phyloP scores from a whole-genome alignment of 2,329 filamentous ascomycete species.

The Aspergillus caelatus region DNA sequence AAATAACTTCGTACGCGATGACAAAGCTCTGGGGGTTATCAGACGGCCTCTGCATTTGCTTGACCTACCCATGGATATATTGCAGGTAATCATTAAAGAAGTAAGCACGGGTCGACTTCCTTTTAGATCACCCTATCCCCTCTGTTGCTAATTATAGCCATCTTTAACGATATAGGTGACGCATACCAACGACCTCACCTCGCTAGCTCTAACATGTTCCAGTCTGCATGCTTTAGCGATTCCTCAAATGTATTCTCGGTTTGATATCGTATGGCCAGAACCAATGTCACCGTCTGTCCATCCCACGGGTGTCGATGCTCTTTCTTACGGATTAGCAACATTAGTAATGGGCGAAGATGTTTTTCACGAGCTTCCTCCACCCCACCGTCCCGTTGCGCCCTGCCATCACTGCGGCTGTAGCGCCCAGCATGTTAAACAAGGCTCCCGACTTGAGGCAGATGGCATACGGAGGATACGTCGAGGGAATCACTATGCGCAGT shows the following conservation, averaged over 20 bases:
- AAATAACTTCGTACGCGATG: background rate
- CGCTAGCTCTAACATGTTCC: conserved; percentile 76
- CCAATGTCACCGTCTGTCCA: conserved; percentile 65
- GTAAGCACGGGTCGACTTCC: conserved; percentile 44
- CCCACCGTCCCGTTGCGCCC: conserved; percentile 18
- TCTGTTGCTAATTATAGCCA: background rate
- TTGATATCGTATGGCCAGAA: conserved; percentile 88
- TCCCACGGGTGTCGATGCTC: conserved; percentile 74
- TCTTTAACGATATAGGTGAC: conserved; percentile 60
- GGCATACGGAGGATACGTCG: conserved; percentile 44
- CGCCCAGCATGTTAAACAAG: conserved; percentile 20
- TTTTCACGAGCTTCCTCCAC: conserved; percentile 55
- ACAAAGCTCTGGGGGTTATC: background rate
- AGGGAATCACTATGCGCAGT: conserved; percentile 76
- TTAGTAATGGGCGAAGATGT: conserved; percentile 72
- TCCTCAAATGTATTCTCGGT: conserved; percentile 79
- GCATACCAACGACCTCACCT: conserved; percentile 79
- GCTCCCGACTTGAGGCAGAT: conserved; percentile 1
- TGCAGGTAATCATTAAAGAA: conserved; percentile 79
- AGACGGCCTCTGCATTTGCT: conserved; percentile 66
- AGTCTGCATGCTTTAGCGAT: conserved; percentile 74
- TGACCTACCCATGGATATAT: conserved; percentile 75
- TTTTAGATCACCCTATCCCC: background rate
- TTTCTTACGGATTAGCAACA: conserved; percentile 80
- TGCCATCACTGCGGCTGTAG: conserved; percentile 38